Evolutionary conservation across 129 eudicot genomes (phyloP).

Genomic region (Artemisia argyi): DNA sequence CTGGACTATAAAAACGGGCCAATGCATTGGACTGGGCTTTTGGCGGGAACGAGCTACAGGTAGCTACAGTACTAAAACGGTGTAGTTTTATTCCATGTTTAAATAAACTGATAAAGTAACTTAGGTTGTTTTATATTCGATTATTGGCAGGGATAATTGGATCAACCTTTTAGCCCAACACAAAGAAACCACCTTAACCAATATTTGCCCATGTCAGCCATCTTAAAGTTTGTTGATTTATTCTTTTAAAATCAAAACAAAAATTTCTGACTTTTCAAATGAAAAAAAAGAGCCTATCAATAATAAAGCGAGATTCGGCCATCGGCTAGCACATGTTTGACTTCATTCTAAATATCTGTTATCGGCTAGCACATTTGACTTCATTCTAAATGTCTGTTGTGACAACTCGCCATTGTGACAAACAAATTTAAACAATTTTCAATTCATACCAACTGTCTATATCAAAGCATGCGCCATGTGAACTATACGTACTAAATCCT

Average conservation of each 20-base stretch:
- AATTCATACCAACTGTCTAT: not conserved
- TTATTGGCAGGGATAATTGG: too few species aligned
- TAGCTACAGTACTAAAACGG: too few species aligned
- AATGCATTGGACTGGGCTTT: too few species aligned
- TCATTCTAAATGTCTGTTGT: not conserved
- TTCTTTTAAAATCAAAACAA: not conserved
- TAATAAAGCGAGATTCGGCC: slow-evolving; percentile 3
- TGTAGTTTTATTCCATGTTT: too few species aligned
- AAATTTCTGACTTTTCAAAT: not conserved
- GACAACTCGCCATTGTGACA: not conserved
- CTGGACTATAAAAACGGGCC: too few species aligned
- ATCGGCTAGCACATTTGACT: not conserved
- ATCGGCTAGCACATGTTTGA: not conserved
- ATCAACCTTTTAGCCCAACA: too few species aligned
- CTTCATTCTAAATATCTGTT: not conserved
- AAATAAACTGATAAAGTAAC: too few species aligned
- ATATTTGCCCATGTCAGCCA: too few species aligned
- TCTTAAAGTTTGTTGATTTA: not conserved
- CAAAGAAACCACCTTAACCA: too few species aligned
- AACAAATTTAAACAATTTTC: not conserved
- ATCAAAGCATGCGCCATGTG: not conserved
- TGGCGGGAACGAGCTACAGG: too few species aligned
- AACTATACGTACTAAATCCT: not conserved
- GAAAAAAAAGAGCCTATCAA: not conserved
- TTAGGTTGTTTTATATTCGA: too few species aligned